Conservation (phyloP, 345 rosid genomes). For the Conringia planisiliqua region DNA sequence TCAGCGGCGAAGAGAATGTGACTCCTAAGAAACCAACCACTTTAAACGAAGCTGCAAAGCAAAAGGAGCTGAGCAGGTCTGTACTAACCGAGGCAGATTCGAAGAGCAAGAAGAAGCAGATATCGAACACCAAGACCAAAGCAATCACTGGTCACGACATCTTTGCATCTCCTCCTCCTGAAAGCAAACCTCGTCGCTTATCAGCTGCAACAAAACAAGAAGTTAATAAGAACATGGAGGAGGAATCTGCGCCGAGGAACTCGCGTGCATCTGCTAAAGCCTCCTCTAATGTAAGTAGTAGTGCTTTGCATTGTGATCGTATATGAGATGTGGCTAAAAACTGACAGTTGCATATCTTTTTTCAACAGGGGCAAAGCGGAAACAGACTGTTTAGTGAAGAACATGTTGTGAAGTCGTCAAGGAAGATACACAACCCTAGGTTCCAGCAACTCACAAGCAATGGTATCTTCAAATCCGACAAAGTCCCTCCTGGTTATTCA, state of each 20-base stretch:
- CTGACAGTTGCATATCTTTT: background rate
- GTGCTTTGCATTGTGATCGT: background rate
- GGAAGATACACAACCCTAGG: conserved; percentile 61
- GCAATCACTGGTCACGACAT: conserved; percentile 70
- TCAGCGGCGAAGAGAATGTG: conserved; percentile 50
- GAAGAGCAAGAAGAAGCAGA: conserved; percentile 55
- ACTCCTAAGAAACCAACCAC: conserved; percentile 66
- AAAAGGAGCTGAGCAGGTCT: conserved; percentile 66
- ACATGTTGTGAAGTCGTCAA: conserved; percentile 49
- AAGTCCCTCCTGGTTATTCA: conserved; percentile 52
- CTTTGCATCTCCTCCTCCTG: conserved; percentile 49
- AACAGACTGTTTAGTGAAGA: conserved; percentile 50
- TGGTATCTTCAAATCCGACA: conserved; percentile 63
- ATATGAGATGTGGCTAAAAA: background rate
- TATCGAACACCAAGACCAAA: conserved; percentile 57
- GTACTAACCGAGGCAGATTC: conserved; percentile 46
- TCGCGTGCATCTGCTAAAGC: conserved; percentile 49
- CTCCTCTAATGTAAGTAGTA: conserved; percentile 45
- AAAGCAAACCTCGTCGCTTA: conserved; percentile 49
- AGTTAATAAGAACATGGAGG: conserved; percentile 27
- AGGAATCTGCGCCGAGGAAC: conserved; percentile 52
- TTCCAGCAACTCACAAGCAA: conserved; percentile 65
- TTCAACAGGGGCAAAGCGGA: conserved; percentile 48
- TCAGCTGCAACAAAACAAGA: conserved; percentile 32
- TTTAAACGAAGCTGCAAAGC: conserved; percentile 62